Conservation (phyloP, 257 asterid species). For the Ligustrum vulgare region DNA sequence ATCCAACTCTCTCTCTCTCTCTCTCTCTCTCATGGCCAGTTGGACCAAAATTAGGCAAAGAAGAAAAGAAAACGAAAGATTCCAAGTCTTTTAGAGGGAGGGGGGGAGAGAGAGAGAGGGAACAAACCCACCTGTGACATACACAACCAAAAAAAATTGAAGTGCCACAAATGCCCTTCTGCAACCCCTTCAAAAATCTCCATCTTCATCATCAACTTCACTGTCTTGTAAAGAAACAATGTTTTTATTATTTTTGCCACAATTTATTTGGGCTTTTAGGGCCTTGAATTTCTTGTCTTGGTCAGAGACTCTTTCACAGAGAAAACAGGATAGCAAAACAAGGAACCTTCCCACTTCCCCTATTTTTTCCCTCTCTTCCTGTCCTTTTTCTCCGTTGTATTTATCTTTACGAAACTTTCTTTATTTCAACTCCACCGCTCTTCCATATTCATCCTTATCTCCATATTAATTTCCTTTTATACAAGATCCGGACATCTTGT, state of each 20-base stretch:
- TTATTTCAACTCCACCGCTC: slow-evolving; percentile 30
- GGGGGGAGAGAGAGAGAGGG: not conserved
- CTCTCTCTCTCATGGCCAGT: slow-evolving; percentile 23
- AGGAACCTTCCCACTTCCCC: slow-evolving; percentile 33
- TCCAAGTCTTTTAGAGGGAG: not conserved
- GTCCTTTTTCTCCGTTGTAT: slow-evolving; percentile 37
- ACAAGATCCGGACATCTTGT: slow-evolving; percentile 28
- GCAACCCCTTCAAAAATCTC: slow-evolving; percentile 42
- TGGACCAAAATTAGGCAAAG: slow-evolving; percentile 27
- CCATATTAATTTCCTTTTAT: slow-evolving; percentile 3
- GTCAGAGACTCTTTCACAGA: slow-evolving; percentile 74
- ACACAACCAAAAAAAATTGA: not conserved
- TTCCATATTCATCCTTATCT: slow-evolving; percentile 24
- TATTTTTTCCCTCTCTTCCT: slow-evolving; percentile 32
- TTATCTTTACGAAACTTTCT: slow-evolving; percentile 29
- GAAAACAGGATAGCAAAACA: slow-evolving; percentile 60
- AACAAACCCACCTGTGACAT: slow-evolving; percentile 32
- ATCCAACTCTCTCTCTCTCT: slow-evolving; percentile 19
- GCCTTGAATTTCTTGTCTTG: slow-evolving; percentile 50
- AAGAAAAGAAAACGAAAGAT: slow-evolving; percentile 2
- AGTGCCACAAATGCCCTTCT: slow-evolving; percentile 68
- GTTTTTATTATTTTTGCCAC: slow-evolving; percentile 32
- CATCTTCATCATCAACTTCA: slow-evolving; percentile 26
- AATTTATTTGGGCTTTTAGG: slow-evolving; percentile 75
- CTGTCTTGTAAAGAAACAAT: slow-evolving; percentile 31